These are phyloP conservation scores for Linnemannia zychae DNA, from an alignment of 192 early-diverging fungal genomes.

Conservation along the genomic window DNA sequence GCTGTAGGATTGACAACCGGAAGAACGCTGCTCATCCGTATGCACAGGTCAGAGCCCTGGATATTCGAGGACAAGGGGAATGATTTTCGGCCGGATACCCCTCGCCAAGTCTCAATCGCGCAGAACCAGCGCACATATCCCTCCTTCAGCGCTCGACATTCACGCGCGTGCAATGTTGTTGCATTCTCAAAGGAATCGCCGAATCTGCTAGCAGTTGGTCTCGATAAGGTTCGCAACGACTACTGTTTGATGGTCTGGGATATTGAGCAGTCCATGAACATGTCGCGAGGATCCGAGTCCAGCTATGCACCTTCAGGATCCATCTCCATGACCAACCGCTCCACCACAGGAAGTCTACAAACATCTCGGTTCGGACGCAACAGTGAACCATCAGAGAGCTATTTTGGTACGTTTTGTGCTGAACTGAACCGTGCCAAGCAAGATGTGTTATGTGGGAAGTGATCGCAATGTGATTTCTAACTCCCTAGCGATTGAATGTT, in stretches of 20 bases:
- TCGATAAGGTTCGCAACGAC: conserved; percentile 84
- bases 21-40: conserved; percentile 65
- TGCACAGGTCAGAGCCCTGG: conserved; percentile 60
- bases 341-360: conserved; percentile 32
- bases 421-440: background rate
- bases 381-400: conserved; percentile 40
- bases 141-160: conserved; percentile 61
- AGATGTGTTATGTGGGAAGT: background rate
- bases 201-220: conserved; percentile 72
- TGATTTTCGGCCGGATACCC: conserved; percentile 57
- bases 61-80: conserved; percentile 51
- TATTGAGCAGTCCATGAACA: conserved; percentile 65
- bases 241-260: conserved; percentile 83
- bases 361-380: conserved; percentile 45
- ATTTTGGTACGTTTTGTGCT: conserved; percentile 23
- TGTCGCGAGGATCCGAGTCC: conserved; percentile 40
- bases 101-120: conserved; percentile 33
- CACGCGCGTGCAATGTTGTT: conserved; percentile 79
- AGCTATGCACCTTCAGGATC: conserved; percentile 43
- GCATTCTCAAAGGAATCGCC: conserved; percentile 75
- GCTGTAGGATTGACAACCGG: conserved; percentile 74
- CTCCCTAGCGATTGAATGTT: background rate
- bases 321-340: conserved; percentile 25
- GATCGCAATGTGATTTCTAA: background rate
- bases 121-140: conserved; percentile 57